phyloP scores from a whole-genome alignment of 2,329 filamentous ascomycete genomes.

The Dactylellina cionopaga region DNA sequence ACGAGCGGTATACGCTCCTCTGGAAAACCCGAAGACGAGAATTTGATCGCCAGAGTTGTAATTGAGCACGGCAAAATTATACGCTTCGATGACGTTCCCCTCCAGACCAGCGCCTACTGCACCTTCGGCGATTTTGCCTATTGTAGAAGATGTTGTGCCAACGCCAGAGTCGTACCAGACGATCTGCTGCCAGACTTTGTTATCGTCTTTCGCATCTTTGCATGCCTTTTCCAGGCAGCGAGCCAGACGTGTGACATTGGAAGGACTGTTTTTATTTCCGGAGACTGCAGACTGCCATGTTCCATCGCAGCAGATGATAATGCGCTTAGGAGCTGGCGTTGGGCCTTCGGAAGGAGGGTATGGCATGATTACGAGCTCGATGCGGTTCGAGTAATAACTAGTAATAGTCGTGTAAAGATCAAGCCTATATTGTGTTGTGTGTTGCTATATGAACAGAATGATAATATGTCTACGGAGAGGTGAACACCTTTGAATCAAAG shows the following conservation, averaged over 20 bases:
- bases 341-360: no score
- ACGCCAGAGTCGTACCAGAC: slow-evolving; percentile 72
- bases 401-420: no score
- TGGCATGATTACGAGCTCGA: no score
- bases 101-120: slow-evolving; percentile 51
- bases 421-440: no score
- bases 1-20: slow-evolving; percentile 69
- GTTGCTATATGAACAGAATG: no score
- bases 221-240: neutral
- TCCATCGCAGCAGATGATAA: slow-evolving; percentile 55
- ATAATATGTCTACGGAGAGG: no score
- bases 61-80: slow-evolving; percentile 71
- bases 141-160: slow-evolving; percentile 59
- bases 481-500: no score
- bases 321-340: slow-evolving; percentile 53
- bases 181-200: slow-evolving; percentile 58
- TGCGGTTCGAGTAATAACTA: no score
- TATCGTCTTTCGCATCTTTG: neutral
- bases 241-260: slow-evolving; percentile 65
- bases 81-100: slow-evolving; percentile 69
- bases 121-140: slow-evolving; percentile 6
- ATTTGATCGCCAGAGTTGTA: slow-evolving; percentile 70
- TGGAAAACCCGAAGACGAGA: slow-evolving; percentile 66
- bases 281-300: slow-evolving; percentile 55
- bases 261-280: slow-evolving; percentile 51